These are phyloP conservation scores for Epichloe aotearoae DNA, from an alignment of 2,329 filamentous ascomycete species.

Conservation along the genomic window DNA sequence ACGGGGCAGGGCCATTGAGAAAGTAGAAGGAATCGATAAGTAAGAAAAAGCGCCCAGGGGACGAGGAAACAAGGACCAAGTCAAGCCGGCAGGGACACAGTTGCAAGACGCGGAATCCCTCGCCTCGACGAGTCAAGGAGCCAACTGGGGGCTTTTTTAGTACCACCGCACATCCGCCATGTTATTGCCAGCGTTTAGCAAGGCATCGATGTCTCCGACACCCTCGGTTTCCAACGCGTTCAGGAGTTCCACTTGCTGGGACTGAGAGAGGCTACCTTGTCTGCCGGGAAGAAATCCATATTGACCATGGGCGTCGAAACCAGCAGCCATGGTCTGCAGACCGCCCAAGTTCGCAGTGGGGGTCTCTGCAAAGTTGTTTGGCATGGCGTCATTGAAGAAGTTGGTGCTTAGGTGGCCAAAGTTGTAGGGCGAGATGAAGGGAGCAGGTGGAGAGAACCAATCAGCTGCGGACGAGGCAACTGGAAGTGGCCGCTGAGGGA, in stretches of 20 bases:
- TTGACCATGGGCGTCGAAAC: conserved; percentile 10
- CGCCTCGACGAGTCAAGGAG: no score
- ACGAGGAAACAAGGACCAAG: background rate
- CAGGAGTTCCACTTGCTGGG: conserved; percentile 77
- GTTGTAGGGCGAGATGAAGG: conserved; percentile 39
- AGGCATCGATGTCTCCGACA: conserved; percentile 46
- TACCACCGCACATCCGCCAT: conserved; percentile 21
- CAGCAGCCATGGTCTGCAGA: conserved; percentile 18
- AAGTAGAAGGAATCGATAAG: no score
- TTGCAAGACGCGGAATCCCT: no score
- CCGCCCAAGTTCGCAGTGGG: conserved; percentile 17
- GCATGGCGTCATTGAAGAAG: conserved; percentile 28
- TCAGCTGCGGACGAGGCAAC: conserved; percentile 28
- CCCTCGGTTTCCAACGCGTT: conserved; percentile 60
- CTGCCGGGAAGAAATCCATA: conserved; percentile 31
- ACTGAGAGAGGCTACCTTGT: conserved; percentile 60
- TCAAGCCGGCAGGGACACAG: background rate
- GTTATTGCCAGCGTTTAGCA: conserved; percentile 30
- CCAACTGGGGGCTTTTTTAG: conserved; percentile 8
- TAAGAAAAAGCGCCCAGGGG: no score
- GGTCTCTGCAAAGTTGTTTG: conserved; percentile 17
- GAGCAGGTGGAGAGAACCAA: conserved; percentile 41
- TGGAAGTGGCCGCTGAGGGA: conserved; percentile 31
- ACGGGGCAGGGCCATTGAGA: no score
- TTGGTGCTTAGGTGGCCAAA: conserved; percentile 29